phyloP scores from a whole-genome alignment of 208 protist genomes.

The Trypanosoma theileri region DNA sequence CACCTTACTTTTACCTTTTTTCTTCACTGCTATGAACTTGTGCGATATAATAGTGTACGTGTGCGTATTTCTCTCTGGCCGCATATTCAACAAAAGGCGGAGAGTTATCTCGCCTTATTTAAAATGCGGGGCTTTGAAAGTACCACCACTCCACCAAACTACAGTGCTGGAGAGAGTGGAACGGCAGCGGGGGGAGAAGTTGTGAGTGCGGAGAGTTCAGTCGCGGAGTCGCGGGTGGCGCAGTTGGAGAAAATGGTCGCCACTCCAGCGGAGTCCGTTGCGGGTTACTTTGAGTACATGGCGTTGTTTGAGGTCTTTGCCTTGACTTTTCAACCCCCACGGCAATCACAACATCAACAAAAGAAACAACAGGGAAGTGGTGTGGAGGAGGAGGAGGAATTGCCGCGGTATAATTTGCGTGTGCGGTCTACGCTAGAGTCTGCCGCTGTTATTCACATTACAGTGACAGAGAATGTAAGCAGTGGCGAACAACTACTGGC shows the following conservation, averaged over 20 bases:
- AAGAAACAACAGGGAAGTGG: no score
- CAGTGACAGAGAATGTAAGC: constrained; percentile 15
- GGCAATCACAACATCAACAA: no score
- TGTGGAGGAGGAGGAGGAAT: not conserved
- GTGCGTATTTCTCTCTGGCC: constrained; percentile 50
- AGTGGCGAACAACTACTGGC: constrained; percentile 19
- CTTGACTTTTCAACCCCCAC: constrained; percentile 11
- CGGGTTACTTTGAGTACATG: constrained; percentile 54
- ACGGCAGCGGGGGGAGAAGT: not conserved
- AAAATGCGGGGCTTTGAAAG: constrained; percentile 24
- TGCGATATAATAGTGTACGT: constrained; percentile 58
- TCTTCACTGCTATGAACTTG: constrained; percentile 64
- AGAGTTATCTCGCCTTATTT: constrained; percentile 40
- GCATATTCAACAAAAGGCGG: constrained; percentile 39
- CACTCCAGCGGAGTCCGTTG: constrained; percentile 44
- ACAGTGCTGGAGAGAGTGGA: not conserved
- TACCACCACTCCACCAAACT: not conserved
- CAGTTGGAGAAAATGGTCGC: constrained; percentile 30
- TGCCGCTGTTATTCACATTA: constrained; percentile 23
- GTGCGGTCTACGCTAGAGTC: constrained; percentile 21
- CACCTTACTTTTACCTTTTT: constrained; percentile 58
- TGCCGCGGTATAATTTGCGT: constrained; percentile 22
- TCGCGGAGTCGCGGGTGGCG: not conserved
- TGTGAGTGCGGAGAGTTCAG: no score
- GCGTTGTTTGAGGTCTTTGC: constrained; percentile 56